Base-by-base conservation (phyloP, 257 asterid genomes). In the Petunia axillaris region DNA sequence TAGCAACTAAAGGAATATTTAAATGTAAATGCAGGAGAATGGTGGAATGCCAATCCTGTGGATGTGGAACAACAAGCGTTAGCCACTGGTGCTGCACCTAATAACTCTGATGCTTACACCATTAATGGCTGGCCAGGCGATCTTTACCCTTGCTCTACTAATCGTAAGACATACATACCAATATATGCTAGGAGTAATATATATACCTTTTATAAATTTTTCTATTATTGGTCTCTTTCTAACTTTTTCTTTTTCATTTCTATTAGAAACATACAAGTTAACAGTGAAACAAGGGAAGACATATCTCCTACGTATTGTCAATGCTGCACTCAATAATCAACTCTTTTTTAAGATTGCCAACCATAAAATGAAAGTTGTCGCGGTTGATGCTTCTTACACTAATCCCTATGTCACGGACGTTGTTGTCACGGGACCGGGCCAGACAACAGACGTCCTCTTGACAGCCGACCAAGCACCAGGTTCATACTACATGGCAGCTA, bases 301-400 rank as follows among this genome's bases (percentile, higher is more conserved):
- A 4, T 78, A 78, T 39, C 81, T 78, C 37, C 64, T 78, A 3
- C 81, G 83, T 39, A 63, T 80, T 53, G 58, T 80, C 68, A 80
- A 80, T n/a, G 70, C 75, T 73, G 83, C 83, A 44, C 83, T 80
- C 75, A 80, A 80, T 73, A 73, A 73, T 4, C 74, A 80, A n/a
- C 75, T 80, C 0, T 80, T 80, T 64, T 80, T 80, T 15, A 73
- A 80, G 4, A 62, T 80, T 6, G 83, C 80, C 39, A 74, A 59
- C 3, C 83, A 80, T 64, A 62, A 43, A 3, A 44, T 78, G 52
- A 78, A 63, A 78, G 81, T 78, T 48, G 75, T 78, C 52, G 81
- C 76, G 25, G 80, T 63, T 43, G 83, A 80, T 64, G 83, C 83
- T 37, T 2, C 65, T 4, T 80, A 80, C 2, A 75, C 73, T 15